Base-by-base conservation (phyloP, 2,329 filamentous ascomycete species). In the Fusarium tuaranense region DNA sequence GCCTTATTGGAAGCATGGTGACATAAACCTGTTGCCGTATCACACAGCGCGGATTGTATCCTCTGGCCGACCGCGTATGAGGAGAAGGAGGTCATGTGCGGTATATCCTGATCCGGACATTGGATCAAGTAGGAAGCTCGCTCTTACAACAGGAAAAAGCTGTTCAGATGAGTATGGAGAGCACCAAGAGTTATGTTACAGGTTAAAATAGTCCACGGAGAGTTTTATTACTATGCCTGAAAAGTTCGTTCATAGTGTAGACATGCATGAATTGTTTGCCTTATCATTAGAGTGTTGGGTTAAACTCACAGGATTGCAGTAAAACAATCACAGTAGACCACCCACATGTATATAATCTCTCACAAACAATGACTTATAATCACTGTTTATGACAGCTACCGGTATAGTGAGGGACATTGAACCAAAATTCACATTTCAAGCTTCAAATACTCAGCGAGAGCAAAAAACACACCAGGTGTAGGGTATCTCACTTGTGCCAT, bases 341-440 rank as follows among this genome's bases (percentile, higher is more conserved):
- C 34, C 1, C 32, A 34, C 34, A 36, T 13, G 4, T 10, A 14
- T 36, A 14, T 36, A 1, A 36, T 36, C 13, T 36, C 14, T 38
- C 36, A 38, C 14, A 38, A 38, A 4, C 14, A 8, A 18, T 18
- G 1, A 38, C 14, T 18, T 38, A 2, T 7, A 7, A 18, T 39
- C 4, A 46, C 20, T 22, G n/a, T 22, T 14, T 46, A 14, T 8
- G 7, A 22, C 7, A 22, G 3, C 3, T n/a, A n/a, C 12, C 6
- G 8, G 12, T 14, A 5, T 44, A 22, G 2, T 5, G 0, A 4
- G 5, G 2, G n/a, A 44, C 2, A 46, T 27, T 12, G 0, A 48
- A 7, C 44, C 5, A 27, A 12, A 1, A 16, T 18, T 18, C 14
- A 27, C 2, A 18, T 48, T 48, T 5, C 9, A 16, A 10, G 44